Conservation (phyloP, 139 green algal genomes). For the Pleodorina starrii region DNA sequence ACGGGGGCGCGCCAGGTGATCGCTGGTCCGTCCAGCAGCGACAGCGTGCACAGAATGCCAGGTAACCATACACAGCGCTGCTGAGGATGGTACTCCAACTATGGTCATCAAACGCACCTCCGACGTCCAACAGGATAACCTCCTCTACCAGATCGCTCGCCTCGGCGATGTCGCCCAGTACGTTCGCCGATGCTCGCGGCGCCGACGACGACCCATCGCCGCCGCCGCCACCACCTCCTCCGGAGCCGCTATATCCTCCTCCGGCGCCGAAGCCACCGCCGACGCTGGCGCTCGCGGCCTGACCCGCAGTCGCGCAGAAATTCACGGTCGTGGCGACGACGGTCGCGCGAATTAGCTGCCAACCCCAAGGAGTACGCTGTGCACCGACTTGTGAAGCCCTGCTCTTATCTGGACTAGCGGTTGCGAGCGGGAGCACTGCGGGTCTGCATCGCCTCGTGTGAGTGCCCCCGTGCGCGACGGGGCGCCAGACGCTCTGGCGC, state of each 20-base stretch:
- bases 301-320: conserved; percentile 1
- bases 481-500: background rate
- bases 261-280: conserved; percentile 33
- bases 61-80: too few species aligned
- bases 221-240: conserved; percentile 43
- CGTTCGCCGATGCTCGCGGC: background rate
- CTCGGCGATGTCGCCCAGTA: conserved; percentile 50
- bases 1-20: too few species aligned
- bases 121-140: conserved; percentile 86
- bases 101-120: conserved; percentile 71
- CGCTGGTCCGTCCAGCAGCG: too few species aligned
- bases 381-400: background rate
- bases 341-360: conserved; percentile 14
- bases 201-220: background rate
- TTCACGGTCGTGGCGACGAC: conserved; percentile 7
- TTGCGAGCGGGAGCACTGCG: background rate
- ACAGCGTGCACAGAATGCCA: too few species aligned
- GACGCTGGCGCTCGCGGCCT: conserved; percentile 12
- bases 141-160: conserved; percentile 68
- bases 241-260: conserved; percentile 26
- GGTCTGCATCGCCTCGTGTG: background rate
- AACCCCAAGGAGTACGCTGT: background rate
- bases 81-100: too few species aligned
- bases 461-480: background rate
- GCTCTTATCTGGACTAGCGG: background rate